These are phyloP conservation scores for Arxiozyma bovina DNA, from an alignment of 1,139 yeast species.

Conservation along the genomic window DNA sequence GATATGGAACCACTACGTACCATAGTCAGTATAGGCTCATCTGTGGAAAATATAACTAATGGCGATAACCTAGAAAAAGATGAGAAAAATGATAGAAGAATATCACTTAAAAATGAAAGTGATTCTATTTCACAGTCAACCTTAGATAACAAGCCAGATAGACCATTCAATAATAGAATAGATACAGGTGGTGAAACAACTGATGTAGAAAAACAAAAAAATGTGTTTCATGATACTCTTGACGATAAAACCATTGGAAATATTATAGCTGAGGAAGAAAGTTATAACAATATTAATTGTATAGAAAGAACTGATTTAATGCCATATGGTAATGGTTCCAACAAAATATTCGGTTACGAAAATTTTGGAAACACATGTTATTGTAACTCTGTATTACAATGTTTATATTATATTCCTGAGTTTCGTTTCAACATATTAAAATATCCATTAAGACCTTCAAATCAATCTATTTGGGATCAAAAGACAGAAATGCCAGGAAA, in stretches of 20 bases:
- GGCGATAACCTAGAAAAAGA: background rate
- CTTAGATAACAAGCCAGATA: background rate
- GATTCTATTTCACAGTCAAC: constrained; percentile 1
- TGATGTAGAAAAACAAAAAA: background rate
- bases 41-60: background rate
- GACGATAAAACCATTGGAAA: background rate
- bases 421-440: constrained; percentile 54
- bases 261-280: background rate
- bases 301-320: constrained; percentile 2
- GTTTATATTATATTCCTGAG: constrained; percentile 63
- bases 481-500: constrained; percentile 38
- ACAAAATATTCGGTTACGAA: constrained; percentile 84
- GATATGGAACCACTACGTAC: constrained; percentile 1
- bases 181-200: background rate
- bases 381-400: constrained; percentile 86
- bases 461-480: constrained; percentile 27
- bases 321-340: constrained; percentile 42
- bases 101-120: background rate
- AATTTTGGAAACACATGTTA: constrained; percentile 94
- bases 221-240: constrained; percentile 3
- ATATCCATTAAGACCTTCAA: constrained; percentile 34
- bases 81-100: background rate
- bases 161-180: background rate
- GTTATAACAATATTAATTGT: background rate
- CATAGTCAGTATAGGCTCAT: constrained; percentile 4